A percentile compares a stretch with the other conserved stretches of the same genome.
phyloP scores from a whole-genome alignment of 805 yeast genomes.

The Candida ficus region DNA sequence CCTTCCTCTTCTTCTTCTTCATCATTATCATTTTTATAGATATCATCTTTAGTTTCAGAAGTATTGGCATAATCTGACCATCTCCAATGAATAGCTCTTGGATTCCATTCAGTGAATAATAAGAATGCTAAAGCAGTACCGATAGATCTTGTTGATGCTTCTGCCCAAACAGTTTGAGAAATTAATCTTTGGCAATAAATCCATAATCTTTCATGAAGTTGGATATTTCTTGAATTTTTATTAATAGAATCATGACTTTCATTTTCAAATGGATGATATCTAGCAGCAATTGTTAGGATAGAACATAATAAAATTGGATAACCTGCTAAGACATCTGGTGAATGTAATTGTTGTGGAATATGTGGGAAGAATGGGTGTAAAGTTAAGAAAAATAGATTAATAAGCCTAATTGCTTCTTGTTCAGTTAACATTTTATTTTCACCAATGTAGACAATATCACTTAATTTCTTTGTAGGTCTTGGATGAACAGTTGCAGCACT shows the following conservation, averaged over 20 bases:
- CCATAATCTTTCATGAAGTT: slow-evolving; percentile 80
- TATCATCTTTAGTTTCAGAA: slow-evolving; percentile 30
- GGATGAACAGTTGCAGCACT: slow-evolving; percentile 29
- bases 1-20: slow-evolving; percentile 18
- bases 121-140: slow-evolving; percentile 85
- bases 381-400: slow-evolving; percentile 61
- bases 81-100: slow-evolving; percentile 87
- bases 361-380: slow-evolving; percentile 92
- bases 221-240: slow-evolving; percentile 40
- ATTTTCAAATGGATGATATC: slow-evolving; percentile 61
- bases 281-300: slow-evolving; percentile 70
- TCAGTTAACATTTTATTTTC: slow-evolving; percentile 51
- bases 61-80: slow-evolving; percentile 79
- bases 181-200: slow-evolving; percentile 73
- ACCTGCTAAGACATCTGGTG: slow-evolving; percentile 59
- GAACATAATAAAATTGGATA: slow-evolving; percentile 81
- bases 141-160: slow-evolving; percentile 78
- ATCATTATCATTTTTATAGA: slow-evolving; percentile 6
- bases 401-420: slow-evolving; percentile 50
- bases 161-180: slow-evolving; percentile 91
- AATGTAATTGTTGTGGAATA: slow-evolving; percentile 68
- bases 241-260: slow-evolving; percentile 29
- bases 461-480: slow-evolving; percentile 34
- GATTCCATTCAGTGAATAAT: slow-evolving; percentile 92
- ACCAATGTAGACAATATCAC: slow-evolving; percentile 65